phyloP scores from a whole-genome alignment of 345 rosid genomes.

The Bruguiera parviflora region DNA sequence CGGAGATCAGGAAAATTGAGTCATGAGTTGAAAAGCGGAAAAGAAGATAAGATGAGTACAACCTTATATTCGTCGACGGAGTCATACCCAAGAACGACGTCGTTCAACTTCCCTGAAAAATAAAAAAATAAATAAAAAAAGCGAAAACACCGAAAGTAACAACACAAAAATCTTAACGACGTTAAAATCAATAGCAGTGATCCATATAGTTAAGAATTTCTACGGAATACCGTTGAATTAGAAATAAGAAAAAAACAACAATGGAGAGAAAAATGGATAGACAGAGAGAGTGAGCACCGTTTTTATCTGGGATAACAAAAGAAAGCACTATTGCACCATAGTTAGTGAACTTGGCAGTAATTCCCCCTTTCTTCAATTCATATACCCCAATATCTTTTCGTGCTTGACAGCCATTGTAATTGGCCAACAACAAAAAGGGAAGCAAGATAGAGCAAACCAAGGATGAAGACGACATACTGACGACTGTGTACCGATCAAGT shows the following conservation, averaged over 20 bases:
- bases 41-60: background rate
- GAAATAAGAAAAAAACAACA: background rate
- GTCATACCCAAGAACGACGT: conserved; percentile 55
- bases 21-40: background rate
- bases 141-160: background rate
- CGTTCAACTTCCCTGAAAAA: conserved; percentile 45
- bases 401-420: conserved; percentile 12
- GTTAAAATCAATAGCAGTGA: too few relatives aligned
- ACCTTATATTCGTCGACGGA: conserved; percentile 46
- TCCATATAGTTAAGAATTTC: too few relatives aligned
- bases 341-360: conserved; percentile 47
- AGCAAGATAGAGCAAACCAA: conserved; percentile 4
- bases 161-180: too few relatives aligned
- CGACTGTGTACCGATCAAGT: too few relatives aligned
- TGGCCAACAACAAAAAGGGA: conserved; percentile 6
- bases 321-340: conserved; percentile 68
- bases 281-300: conserved; percentile 29
- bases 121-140: background rate
- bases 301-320: conserved; percentile 48
- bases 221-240: background rate
- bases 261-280: background rate
- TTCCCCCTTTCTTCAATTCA: conserved; percentile 38
- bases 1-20: background rate
- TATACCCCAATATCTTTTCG: conserved; percentile 21
- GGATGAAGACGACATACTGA: background rate